Evolutionary conservation across 306 rosid species (phyloP).

Genomic region (Quercus gilva): DNA sequence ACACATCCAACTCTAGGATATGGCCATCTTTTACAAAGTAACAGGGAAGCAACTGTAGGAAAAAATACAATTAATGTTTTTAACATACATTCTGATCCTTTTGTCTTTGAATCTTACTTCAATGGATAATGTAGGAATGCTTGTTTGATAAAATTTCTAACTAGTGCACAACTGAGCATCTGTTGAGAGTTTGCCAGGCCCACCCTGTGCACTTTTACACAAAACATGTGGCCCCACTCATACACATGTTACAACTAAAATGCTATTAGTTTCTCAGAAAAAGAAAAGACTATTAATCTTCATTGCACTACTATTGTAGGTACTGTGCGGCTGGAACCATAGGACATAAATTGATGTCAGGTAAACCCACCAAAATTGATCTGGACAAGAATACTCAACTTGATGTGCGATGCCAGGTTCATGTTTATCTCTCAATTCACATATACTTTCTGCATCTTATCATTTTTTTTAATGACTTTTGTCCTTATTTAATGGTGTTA

Average conservation of each 20-base stretch:
- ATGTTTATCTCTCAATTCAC: conserved; percentile 16
- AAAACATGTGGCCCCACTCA: background rate
- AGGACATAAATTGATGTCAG: conserved; percentile 84
- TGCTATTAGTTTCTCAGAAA: too few species aligned
- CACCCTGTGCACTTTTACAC: background rate
- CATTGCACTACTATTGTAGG: conserved; percentile 34
- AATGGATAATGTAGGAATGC: background rate
- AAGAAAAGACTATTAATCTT: background rate
- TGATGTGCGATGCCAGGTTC: conserved; percentile 86
- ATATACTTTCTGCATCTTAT: background rate
- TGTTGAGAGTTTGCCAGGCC: background rate
- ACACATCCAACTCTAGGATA: background rate
- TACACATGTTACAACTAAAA: background rate
- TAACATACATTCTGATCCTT: background rate
- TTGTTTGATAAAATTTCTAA: background rate
- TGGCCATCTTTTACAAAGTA: background rate
- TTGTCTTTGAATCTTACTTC: background rate
- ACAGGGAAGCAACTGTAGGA: background rate
- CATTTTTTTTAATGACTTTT: background rate
- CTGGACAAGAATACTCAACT: conserved; percentile 64
- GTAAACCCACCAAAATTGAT: conserved; percentile 68
- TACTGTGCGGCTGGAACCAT: conserved; percentile 82
- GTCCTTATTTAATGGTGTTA: background rate
- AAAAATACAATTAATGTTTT: background rate
- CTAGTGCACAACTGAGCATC: background rate